Evolutionary conservation across 176 grass and related monocot species (phyloP), one percentile per base, ranked within the genome.

Genomic region (Dactylis glomerata): DNA sequence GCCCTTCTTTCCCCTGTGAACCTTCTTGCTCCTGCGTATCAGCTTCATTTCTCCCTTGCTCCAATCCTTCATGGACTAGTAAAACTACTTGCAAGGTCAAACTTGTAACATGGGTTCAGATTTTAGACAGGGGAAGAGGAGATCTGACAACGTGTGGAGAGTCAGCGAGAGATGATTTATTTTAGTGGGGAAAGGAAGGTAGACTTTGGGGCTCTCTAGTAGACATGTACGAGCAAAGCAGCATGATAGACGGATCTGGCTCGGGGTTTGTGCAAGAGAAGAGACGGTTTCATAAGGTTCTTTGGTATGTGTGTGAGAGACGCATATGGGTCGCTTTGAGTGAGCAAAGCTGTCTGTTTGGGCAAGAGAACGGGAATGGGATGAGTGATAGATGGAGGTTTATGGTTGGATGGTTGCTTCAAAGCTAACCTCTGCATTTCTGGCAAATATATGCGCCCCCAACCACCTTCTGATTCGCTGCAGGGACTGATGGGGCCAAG

Each of bases 231-330:
- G 49, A 46, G 40, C 70, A 20, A 73, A 30, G 70, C 70, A 49
- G 70, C 70, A 16, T 47, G 70, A 73, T 73, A 30, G 7, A 73
- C 70, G 70, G 70, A 73, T 73, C 70, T 73, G 15, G 70, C 70
- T 73, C 49, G 70, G 70, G 24, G 70, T 19, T 19, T 73, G 70
- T 73, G 70, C 70, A 30, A 31, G 40, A 20, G 3, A 49, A 47
- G 41, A 10, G 41, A 31, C 30, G 42, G 24, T 24, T 9, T 46
- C 40, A 72, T 8, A 4, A 45, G 68, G 68, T 19, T 47, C 15
- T 2, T 73, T 30, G 41, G 42, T 30, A 19, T 10, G 70, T 49
- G 42, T 28, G 19, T 49, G 70, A 31, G 15, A 73, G 15, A 10
- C 16, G 24, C 70, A 73, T 9, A 73, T 73, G 3, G 24, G 14